Base-by-base conservation (phyloP, 495 filamentous ascomycete genomes). In the Tricharina praecox region DNA sequence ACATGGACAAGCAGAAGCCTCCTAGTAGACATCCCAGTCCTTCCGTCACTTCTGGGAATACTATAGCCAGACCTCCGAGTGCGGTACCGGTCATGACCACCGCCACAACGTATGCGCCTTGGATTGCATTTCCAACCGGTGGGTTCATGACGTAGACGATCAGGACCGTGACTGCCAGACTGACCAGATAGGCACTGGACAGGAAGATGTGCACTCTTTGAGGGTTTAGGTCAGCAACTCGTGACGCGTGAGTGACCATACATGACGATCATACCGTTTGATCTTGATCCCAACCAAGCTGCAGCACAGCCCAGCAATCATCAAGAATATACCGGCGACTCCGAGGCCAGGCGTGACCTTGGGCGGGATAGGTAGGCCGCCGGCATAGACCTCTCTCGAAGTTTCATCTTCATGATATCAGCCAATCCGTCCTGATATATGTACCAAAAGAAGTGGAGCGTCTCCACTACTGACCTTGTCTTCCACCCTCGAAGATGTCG, bases 71-170 rank as follows among this genome's bases (percentile, higher is more conserved):
- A 13, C 70, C 81, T 4, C 88, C 88, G 45, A 93, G 75, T 19
- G 86, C 72, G 1, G 77, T 49, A 3, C 87, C 87, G 3, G 86
- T 81, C 49, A 84, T 66, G 30, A 78, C 71, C 13, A 73, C 76
- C 8, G 85, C 88, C 3, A 90, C 82, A 19, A 96, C 72, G 59
- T 90, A 95, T 23, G 78, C 88, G 33, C 87, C 88, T 63, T 94
- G 83, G 5, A 93, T 68, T 0, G 75, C 85, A 55, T 80, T 65
- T 50, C 65, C 70, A 38, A 93, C 74, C 0, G 88, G 86, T 1
- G 78, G 80, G 41, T 70, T 78, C 79, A 88, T 90, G 38, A 95
- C 81, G 58, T 95, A 96, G 36, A 90, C 63, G 50, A 96, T 87
- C 7, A 96, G 65, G 18, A 93, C 82, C 0, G 80, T 78, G 4